Base-by-base conservation (phyloP, 169 alveolate species). In the Plasmodium malariae region DNA sequence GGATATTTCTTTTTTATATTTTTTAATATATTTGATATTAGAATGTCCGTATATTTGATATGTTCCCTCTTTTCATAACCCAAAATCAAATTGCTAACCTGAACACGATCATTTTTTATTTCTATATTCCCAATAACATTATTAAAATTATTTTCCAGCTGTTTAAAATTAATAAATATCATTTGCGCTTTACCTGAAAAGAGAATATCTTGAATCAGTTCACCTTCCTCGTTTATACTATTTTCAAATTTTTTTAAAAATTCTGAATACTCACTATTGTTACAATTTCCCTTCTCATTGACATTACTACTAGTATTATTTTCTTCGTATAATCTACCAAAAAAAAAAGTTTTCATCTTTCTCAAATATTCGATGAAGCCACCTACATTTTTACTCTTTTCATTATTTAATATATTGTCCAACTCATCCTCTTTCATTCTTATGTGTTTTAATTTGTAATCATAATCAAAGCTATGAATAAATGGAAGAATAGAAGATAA, bases 171-270 rank as follows among this genome's bases (percentile, higher is more conserved):
- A 5, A 80, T 80, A 28, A 80, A 80, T 65, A 80, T 80, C 90
- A 80, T 80, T 80, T 80, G 90, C 14, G 90, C 90, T 57, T 80
- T 80, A 0, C 90, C 90, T 0, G 90, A 30, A 21, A 80, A 80
- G 2, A 80, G 17, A 11, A 80, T 80, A 21, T 80, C 90, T 67
- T 80, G 90, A 65, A 80, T 65, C 32, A 80, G 49, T 65, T 80
- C 90, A 21, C 90, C 90, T 28, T 80, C 80, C 12, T 80, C 90
- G 59, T 80, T 80, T 65, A 80, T 80, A 67, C 90, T 65, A 80
- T 68, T 80, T 67, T 80, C 90, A 43, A 65, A 80, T 57, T 63
- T 80, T 80, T 80, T 63, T 67, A 80, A 80, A 49, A 80, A 80
- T 26, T 80, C 90, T 4, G 90, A 65, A 55, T 80, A 80, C 24